Base-by-base conservation (phyloP, 2,329 filamentous ascomycete genomes). In the Paecilomyces sp. region DNA sequence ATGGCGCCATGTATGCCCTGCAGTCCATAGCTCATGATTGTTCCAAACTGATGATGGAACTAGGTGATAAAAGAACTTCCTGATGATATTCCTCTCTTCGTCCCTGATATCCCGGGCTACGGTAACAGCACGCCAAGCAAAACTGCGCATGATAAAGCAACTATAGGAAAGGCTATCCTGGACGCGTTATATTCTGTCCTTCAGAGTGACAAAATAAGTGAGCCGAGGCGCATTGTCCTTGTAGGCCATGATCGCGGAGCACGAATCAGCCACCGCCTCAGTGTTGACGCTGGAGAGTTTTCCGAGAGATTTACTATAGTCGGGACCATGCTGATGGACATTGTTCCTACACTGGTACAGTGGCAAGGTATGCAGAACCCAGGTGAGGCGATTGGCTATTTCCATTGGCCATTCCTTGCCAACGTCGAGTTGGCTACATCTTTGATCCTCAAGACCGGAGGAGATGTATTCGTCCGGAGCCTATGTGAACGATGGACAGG, bases 391-490 rank as follows among this genome's bases (percentile, higher is more conserved):
- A 65, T 66, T 4, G 71, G 69, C 1, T 78, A 77, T 64, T 82
- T 77, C 66, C 80, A 83, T 69, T 83, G 81, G 81, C 74, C 80
- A 2, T 74, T 83, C 47, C 72, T 83, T 7, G 80, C 81, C 11
- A 79, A 79, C 34, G 70, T 74, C 5, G 72, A 77, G 5, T 58
- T 77, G 0, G 79, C 80, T 1, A 74, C 76, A 15, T 64, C 72
- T 11, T 73, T 82, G 67, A 77, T 83, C 56, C 65, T 68, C 55
- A 72, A 73, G 3, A 74, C 75, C 57, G 79, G 80, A 12, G 76
- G 74, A 1, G 76, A 67, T 8, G 66, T 70, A 7, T 82, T 74
- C 68, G 69, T 68, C 22, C 67, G 67, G 22, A 65, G 66, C 5
- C 67, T 68, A 55, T 70, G 81, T 30, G 65, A 60, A 28, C 68